Percentiles rank a stretch among this genome's conserved stretches.
These are phyloP conservation scores for Coffea canephora DNA, from an alignment of 257 asterid genomes.

Conservation along the genomic window DNA sequence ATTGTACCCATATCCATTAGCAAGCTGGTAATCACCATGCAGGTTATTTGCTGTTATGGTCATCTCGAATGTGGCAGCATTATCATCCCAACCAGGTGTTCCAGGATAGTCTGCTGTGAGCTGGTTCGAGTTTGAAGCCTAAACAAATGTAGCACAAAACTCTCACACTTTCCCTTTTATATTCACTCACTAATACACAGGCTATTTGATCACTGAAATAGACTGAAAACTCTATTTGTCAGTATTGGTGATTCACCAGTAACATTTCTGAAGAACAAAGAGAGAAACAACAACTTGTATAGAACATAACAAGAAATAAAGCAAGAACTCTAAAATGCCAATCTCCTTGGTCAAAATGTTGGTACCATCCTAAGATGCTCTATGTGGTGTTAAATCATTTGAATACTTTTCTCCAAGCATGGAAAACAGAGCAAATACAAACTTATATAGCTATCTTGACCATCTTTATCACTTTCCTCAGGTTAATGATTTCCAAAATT, in stretches of 20 bases:
- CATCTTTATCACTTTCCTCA: neutral
- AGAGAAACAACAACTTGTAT: neutral
- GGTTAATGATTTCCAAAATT: neutral
- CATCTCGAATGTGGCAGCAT: constrained; percentile 73
- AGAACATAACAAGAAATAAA: too few species aligned
- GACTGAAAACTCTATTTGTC: constrained; percentile 5
- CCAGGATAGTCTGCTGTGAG: constrained; percentile 81
- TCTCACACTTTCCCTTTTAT: constrained; percentile 20
- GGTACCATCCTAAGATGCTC: neutral
- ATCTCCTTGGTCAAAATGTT: too few species aligned
- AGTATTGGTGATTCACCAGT: neutral
- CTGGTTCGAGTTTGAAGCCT: constrained; percentile 67
- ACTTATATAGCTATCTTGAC: neutral
- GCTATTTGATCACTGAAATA: constrained; percentile 10
- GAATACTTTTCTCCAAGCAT: neutral
- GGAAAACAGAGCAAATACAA: neutral
- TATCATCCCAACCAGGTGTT: constrained; percentile 81
- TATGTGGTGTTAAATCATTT: neutral
- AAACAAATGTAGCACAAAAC: constrained; percentile 34
- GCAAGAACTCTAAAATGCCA: too few species aligned
- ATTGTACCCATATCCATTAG: constrained; percentile 71
- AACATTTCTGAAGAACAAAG: neutral
- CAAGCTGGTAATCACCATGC: constrained; percentile 88
- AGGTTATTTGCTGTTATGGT: constrained; percentile 45
- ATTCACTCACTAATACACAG: constrained; percentile 1